Percentiles rank a stretch among this genome's conserved stretches.
Evolutionary conservation across 2,329 filamentous ascomycete genomes (phyloP).

Genomic region (Colletotrichum truncatum): DNA sequence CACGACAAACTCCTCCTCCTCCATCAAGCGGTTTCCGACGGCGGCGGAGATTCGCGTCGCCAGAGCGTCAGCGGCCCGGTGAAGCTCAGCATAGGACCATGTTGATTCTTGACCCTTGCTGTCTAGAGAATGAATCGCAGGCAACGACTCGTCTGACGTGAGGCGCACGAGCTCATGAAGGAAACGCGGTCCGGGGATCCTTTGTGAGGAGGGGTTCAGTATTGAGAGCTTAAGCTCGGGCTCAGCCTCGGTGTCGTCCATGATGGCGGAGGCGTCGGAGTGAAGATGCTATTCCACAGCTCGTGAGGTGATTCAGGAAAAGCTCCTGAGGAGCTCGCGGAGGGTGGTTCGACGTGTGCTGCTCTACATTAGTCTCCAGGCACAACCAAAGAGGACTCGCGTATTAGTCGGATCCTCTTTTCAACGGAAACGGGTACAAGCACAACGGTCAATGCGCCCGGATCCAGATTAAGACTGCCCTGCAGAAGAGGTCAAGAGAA

Average conservation of each 20-base stretch:
- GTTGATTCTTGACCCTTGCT: slow-evolving; percentile 52
- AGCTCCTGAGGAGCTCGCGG: not conserved
- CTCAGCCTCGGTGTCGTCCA: slow-evolving; percentile 1
- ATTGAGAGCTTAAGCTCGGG: slow-evolving; percentile 46
- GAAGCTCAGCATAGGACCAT: slow-evolving; percentile 71
- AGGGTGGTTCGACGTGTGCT: slow-evolving; percentile 1
- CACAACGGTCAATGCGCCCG: slow-evolving; percentile 19
- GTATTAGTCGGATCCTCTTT: slow-evolving; percentile 30
- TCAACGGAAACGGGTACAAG: slow-evolving; percentile 5
- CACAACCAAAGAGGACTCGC: slow-evolving; percentile 7
- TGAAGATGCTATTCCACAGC: not conserved
- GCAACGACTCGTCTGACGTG: slow-evolving; percentile 40
- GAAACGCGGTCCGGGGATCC: slow-evolving; percentile 53
- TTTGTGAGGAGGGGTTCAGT: slow-evolving; percentile 52
- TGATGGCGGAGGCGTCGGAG: slow-evolving; percentile 5
- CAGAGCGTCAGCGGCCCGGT: slow-evolving; percentile 64
- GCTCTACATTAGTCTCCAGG: not conserved
- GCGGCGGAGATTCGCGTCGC: slow-evolving; percentile 58
- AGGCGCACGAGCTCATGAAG: slow-evolving; percentile 68
- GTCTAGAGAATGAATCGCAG: slow-evolving; percentile 69
- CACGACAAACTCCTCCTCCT: slow-evolving; percentile 56
- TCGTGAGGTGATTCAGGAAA: not conserved
- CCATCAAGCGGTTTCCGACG: not conserved
- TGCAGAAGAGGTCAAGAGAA: slow-evolving; percentile 27
- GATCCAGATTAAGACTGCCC: slow-evolving; percentile 20